Percentiles rank a stretch among this genome's conserved stretches.
These are phyloP conservation scores for Cladosporium sp. DNA, from an alignment of 2,329 filamentous ascomycete species.

Conservation along the genomic window DNA sequence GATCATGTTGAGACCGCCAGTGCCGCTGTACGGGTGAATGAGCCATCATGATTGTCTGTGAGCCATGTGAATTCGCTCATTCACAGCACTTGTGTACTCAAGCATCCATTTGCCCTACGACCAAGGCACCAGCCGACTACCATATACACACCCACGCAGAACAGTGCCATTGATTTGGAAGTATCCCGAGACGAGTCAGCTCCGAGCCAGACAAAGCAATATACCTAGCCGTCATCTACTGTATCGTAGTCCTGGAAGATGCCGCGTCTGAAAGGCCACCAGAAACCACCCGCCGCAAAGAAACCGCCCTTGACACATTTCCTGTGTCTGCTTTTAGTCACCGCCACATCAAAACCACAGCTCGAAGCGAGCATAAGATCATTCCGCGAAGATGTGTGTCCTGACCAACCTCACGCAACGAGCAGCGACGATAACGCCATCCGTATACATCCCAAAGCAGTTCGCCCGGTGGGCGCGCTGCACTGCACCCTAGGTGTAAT, in stretches of 20 bases:
- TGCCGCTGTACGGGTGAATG: too few relatives aligned
- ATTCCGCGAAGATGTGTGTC: slow-evolving; percentile 57
- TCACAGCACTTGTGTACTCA: too few relatives aligned
- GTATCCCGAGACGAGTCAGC: too few relatives aligned
- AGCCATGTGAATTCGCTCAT: too few relatives aligned
- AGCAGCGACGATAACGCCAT: neutral
- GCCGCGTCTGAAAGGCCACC: neutral
- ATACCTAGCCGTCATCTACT: too few relatives aligned
- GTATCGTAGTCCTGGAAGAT: neutral
- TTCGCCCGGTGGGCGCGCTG: slow-evolving; percentile 73
- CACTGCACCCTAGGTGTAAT: slow-evolving; percentile 88
- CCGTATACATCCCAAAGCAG: slow-evolving; percentile 46
- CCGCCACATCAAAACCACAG: slow-evolving; percentile 56
- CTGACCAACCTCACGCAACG: neutral
- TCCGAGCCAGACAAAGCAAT: too few relatives aligned
- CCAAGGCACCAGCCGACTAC: too few relatives aligned
- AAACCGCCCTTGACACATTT: slow-evolving; percentile 64
- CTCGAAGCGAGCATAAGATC: slow-evolving; percentile 58
- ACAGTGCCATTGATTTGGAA: too few relatives aligned
- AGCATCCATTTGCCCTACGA: too few relatives aligned
- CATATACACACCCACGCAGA: too few relatives aligned
- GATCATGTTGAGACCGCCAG: too few relatives aligned
- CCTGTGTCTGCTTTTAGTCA: slow-evolving; percentile 70
- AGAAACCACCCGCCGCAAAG: slow-evolving; percentile 19
- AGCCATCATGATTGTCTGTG: too few relatives aligned